Evolutionary conservation across 805 yeast species (phyloP).

Genomic region (Saccharomyces kudriavzevii): DNA sequence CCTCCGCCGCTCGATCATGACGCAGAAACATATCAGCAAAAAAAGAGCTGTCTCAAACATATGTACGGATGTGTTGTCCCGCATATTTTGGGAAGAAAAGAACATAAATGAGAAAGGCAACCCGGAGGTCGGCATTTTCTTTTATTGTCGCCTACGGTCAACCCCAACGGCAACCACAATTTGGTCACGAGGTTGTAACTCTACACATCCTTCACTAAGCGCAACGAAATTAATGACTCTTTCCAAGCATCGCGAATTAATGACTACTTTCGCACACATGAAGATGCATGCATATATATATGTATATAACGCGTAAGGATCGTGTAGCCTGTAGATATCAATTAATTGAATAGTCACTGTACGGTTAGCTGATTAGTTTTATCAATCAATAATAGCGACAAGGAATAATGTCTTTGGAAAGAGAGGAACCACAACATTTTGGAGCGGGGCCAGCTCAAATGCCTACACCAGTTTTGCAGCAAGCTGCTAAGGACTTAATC

Average conservation of each 20-base stretch:
- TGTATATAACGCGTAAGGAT: background rate
- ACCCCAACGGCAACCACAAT: background rate
- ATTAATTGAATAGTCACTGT: background rate
- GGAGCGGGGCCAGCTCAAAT: constrained; percentile 99
- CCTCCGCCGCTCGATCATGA: background rate
- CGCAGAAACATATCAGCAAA: background rate
- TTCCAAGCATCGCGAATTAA: background rate
- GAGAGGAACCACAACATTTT: constrained; percentile 73
- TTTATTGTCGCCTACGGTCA: background rate
- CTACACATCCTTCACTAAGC: background rate
- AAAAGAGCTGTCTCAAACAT: background rate
- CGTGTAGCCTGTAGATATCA: too few species aligned
- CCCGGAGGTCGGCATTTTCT: background rate
- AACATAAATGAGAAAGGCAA: background rate
- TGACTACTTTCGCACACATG: background rate
- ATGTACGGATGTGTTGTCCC: background rate
- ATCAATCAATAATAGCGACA: background rate
- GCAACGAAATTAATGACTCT: background rate
- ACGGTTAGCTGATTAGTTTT: background rate
- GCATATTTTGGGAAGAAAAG: background rate
- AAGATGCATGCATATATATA: background rate
- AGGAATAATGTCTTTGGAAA: constrained; percentile 32
- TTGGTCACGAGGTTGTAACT: background rate
- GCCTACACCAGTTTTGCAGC: constrained; percentile 75
- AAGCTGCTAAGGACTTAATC: constrained; percentile 79